Evolutionary conservation across 2,329 filamentous ascomycete genomes (phyloP), one percentile per base, ranked within the genome.

Genomic region (Fusarium coicis): DNA sequence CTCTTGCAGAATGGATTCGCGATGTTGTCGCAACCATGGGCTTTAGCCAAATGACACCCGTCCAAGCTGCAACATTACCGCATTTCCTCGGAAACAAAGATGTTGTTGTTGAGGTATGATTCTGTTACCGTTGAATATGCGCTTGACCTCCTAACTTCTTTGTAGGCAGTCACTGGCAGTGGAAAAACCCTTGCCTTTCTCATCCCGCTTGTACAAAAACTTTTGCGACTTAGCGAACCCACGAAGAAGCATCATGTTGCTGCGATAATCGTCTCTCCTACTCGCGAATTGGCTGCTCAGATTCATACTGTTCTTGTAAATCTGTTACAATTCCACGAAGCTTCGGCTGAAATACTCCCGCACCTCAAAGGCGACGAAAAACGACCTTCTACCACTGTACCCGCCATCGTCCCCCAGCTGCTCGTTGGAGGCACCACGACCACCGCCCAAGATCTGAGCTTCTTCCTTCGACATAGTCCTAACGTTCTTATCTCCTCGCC

Each of bases 401-500:
- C 87, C 0, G 86, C 87, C n/a, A 83, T 97, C 42, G 87, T 97
- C 9, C 94, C 96, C 5, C 96, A 98, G 81, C 87, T 98, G 19
- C 90, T 98, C 1, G 91, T 98, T 5, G 95, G 96, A 49, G 95
- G 95, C 42, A 91, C 90, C 19, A 85, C 87, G 2, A 95, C 93
- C 23, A 92, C 95, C 1, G 92, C 93, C 2, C 94, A 97, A 80
- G 96, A 99, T 78, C 85, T 98, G 12, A 93, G 93, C 77, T 88
- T 89, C 60, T 99, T 98, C 81, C 86, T 97, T 44, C 92, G 93
- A 70, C 89, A 92, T 66, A 95, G 93, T 7, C 94, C 96, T 1
- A 99, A 98, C 78, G 85, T 99, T 2, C 86, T 99, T 6, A 92
- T 99, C 59, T 95, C 93, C 2, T 98, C 96, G 0, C 96, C 96